These are phyloP conservation scores for Mortierella sp. DNA, from an alignment of 371 early-diverging fungal genomes.

Conservation along the genomic window DNA sequence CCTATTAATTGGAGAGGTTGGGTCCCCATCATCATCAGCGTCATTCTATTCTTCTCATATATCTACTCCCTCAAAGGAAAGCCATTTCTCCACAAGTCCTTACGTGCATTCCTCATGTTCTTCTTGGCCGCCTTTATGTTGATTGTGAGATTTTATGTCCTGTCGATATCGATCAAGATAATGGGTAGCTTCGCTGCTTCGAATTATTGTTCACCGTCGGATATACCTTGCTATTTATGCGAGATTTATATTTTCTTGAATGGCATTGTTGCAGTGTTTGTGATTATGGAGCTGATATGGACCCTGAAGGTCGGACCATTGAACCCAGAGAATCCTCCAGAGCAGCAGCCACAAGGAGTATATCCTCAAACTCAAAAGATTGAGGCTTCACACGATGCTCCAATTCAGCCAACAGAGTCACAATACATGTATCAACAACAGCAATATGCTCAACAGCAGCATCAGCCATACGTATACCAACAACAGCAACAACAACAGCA, in stretches of 20 bases:
- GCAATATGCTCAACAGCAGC: too few relatives aligned
- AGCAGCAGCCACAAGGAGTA: neutral
- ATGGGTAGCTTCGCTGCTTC: too few relatives aligned
- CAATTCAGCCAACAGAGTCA: too few relatives aligned
- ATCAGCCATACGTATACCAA: too few relatives aligned
- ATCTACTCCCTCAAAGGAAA: slow-evolving; percentile 4
- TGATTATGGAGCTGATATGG: neutral
- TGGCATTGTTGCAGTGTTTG: neutral
- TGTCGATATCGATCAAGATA: too few relatives aligned
- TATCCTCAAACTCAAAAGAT: neutral
- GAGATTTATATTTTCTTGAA: neutral
- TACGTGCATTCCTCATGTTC: slow-evolving; percentile 12
- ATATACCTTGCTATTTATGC: neutral
- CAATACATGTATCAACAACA: neutral
- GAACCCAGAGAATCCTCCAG: neutral
- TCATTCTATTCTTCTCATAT: slow-evolving; percentile 11
- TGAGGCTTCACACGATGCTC: neutral
- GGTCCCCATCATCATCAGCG: neutral
- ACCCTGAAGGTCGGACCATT: slow-evolving; percentile 1
- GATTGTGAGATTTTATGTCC: neutral
- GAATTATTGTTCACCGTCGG: neutral
- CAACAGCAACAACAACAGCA: too few relatives aligned
- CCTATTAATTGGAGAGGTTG: slow-evolving; percentile 6
- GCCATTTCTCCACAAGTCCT: slow-evolving; percentile 4
- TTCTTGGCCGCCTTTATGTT: neutral